These are phyloP conservation scores for Chaetomium fimeti DNA, from an alignment of 495 filamentous ascomycete genomes.

Conservation along the genomic window DNA sequence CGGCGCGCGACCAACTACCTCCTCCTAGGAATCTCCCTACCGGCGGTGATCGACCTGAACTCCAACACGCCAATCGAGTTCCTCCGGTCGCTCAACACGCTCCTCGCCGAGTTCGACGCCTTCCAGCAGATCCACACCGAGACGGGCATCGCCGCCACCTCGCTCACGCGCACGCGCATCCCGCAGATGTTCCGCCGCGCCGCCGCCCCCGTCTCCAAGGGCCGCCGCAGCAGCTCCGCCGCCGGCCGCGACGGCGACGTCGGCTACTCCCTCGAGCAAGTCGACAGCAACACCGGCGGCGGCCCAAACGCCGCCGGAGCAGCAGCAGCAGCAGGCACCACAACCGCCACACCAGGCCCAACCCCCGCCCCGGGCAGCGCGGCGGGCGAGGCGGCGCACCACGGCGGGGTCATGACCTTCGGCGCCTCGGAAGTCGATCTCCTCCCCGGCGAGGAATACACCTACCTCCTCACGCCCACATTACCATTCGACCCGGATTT, in stretches of 20 bases:
- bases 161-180: conserved; percentile 72
- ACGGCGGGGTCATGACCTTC: conserved; percentile 47
- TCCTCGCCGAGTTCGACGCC: conserved; percentile 87
- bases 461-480: conserved; percentile 82
- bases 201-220: conserved; percentile 50
- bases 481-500: conserved; percentile 97
- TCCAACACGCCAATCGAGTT: conserved; percentile 74
- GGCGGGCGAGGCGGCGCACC: conserved; percentile 23
- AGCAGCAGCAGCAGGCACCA: neutral
- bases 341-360: conserved; percentile 31
- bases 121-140: conserved; percentile 83
- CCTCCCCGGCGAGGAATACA: conserved; percentile 75
- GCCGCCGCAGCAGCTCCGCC: conserved; percentile 66
- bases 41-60: conserved; percentile 83
- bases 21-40: conserved; percentile 86
- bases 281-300: conserved; percentile 30
- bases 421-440: conserved; percentile 49
- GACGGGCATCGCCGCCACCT: conserved; percentile 65
- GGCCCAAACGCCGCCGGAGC: too few species aligned
- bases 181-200: conserved; percentile 87
- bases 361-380: conserved; percentile 15
- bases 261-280: conserved; percentile 27
- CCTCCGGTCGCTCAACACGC: conserved; percentile 78
- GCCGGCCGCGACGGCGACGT: conserved; percentile 33
- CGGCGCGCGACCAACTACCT: conserved; percentile 89